A percentile compares a stretch with the other conserved stretches of the same genome.
These are phyloP conservation scores for Phaseolus coccineus DNA, from an alignment of 331 rosid genomes.

Conservation along the genomic window DNA sequence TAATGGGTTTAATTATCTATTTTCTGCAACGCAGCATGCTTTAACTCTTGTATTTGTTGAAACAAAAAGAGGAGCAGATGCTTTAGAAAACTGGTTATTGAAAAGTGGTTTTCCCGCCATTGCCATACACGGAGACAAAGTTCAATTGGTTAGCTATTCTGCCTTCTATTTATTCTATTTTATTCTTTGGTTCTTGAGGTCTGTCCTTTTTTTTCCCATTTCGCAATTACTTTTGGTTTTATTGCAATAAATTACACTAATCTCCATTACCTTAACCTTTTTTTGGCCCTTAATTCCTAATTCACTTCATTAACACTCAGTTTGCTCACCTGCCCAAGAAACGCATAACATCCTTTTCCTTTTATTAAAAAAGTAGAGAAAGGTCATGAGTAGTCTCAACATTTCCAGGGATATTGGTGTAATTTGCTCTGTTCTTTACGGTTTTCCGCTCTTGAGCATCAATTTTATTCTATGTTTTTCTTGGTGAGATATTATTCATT, in stretches of 20 bases:
- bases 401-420: background rate
- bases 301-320: no score
- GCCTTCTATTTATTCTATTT: background rate
- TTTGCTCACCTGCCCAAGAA: no score
- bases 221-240: background rate
- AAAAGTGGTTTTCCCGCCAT: slow-evolving; percentile 52
- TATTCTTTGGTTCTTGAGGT: background rate
- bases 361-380: background rate
- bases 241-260: background rate
- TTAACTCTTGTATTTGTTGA: slow-evolving; percentile 59
- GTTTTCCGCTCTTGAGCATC: background rate
- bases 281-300: no score
- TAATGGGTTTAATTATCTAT: background rate
- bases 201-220: background rate
- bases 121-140: slow-evolving; percentile 63
- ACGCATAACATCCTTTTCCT: no score
- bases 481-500: background rate
- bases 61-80: slow-evolving; percentile 58
- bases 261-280: no score
- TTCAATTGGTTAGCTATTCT: slow-evolving; percentile 50
- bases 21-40: slow-evolving; percentile 42
- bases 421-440: background rate
- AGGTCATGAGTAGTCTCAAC: background rate
- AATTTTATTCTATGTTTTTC: background rate
- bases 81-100: slow-evolving; percentile 46